These are phyloP conservation scores for Vitis riparia DNA, from an alignment of 164 flowering plant species.

Conservation along the genomic window DNA sequence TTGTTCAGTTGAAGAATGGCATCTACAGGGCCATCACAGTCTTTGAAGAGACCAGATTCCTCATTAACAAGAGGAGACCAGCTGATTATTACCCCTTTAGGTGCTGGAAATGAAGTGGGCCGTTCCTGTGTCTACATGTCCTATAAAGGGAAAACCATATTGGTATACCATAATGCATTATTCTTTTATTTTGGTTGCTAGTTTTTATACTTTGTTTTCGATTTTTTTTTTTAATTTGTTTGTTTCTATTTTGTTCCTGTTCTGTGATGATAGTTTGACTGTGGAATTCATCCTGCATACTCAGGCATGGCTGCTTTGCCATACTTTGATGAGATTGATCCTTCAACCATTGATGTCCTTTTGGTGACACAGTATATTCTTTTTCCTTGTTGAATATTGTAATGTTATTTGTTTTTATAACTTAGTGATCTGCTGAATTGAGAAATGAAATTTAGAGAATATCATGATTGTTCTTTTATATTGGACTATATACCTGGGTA, in stretches of 20 bases:
- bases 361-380: conserved; percentile 85
- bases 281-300: conserved; percentile 96
- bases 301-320: conserved; percentile 98
- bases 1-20: conserved; percentile 30
- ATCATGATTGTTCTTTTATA: neutral
- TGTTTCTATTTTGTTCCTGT: conserved; percentile 7
- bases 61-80: conserved; percentile 59
- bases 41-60: conserved; percentile 61
- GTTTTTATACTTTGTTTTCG: no score
- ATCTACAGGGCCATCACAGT: conserved; percentile 38
- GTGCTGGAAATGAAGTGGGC: conserved; percentile 99
- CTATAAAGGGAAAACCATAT: no score
- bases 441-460: neutral
- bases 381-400: neutral
- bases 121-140: no score
- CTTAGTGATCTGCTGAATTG: neutral
- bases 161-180: no score
- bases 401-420: neutral
- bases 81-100: conserved; percentile 83
- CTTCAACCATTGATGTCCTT: conserved; percentile 85
- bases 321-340: conserved; percentile 97
- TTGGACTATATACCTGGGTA: no score
- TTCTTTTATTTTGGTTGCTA: no score
- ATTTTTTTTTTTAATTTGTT: neutral
- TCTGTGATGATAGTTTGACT: conserved; percentile 60